Evolutionary conservation across 1,284 basidiomycete genomes (phyloP).

Genomic region (Pterula multifida): DNA sequence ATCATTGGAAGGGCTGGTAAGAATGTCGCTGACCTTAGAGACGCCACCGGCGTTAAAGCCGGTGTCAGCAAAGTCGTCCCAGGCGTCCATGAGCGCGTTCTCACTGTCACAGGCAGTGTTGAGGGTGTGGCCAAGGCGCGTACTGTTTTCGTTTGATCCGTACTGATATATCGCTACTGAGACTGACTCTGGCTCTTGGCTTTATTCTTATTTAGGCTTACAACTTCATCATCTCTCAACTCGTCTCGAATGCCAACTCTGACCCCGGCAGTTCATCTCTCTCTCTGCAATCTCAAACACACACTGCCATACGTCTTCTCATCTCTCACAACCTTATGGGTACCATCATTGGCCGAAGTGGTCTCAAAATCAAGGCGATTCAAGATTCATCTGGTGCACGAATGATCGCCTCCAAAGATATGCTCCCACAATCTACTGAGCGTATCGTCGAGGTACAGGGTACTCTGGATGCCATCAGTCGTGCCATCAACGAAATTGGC

Average conservation of each 20-base stretch:
- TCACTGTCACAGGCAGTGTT: slow-evolving; percentile 86
- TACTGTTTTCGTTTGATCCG: slow-evolving; percentile 12
- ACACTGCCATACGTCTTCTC: slow-evolving; percentile 89
- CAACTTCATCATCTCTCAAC: slow-evolving; percentile 87
- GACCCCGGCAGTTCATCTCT: slow-evolving; percentile 49
- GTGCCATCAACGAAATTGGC: slow-evolving; percentile 89
- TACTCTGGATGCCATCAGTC: slow-evolving; percentile 80
- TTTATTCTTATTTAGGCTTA: slow-evolving; percentile 57
- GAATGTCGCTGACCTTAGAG: slow-evolving; percentile 93
- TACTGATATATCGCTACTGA: not conserved
- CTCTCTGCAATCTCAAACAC: slow-evolving; percentile 26
- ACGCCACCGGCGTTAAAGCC: slow-evolving; percentile 93
- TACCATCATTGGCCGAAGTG: slow-evolving; percentile 93
- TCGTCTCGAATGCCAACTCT: slow-evolving; percentile 69
- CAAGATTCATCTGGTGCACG: slow-evolving; percentile 95
- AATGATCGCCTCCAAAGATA: slow-evolving; percentile 97
- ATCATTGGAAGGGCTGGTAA: slow-evolving; percentile 95
- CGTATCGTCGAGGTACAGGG: slow-evolving; percentile 96
- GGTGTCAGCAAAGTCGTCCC: slow-evolving; percentile 97
- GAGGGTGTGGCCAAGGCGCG: slow-evolving; percentile 82
- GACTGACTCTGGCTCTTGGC: slow-evolving; percentile 6
- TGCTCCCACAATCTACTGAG: slow-evolving; percentile 98
- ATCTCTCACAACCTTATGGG: slow-evolving; percentile 99
- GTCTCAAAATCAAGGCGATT: slow-evolving; percentile 99
- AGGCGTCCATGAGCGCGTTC: slow-evolving; percentile 94